Conservation (phyloP, 768 basidiomycete species). For the Russula sp. region DNA sequence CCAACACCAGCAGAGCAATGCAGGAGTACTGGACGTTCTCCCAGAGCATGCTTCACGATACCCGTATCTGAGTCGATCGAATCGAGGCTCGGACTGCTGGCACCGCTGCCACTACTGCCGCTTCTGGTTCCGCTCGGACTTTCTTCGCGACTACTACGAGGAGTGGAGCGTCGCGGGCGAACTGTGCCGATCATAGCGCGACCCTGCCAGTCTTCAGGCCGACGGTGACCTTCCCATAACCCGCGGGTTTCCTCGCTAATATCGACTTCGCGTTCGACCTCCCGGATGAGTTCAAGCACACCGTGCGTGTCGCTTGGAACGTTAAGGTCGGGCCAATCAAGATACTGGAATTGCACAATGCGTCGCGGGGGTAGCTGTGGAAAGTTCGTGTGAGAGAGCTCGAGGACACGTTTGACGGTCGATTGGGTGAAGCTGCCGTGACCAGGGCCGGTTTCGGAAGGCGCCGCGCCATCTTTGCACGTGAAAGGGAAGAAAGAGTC, state of each 20-base stretch:
- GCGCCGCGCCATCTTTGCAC: constrained; percentile 1
- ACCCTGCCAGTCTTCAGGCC: constrained; percentile 26
- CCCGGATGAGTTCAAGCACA: constrained; percentile 65
- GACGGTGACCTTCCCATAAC: constrained; percentile 25
- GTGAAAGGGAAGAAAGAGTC: constrained; percentile 33
- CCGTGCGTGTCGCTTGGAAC: constrained; percentile 81
- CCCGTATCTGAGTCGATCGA: constrained; percentile 52
- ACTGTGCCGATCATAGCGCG: constrained; percentile 13
- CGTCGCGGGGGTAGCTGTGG: constrained; percentile 55
- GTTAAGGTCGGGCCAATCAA: constrained; percentile 96
- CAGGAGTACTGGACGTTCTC: constrained; percentile 59
- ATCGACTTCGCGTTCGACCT: constrained; percentile 45
- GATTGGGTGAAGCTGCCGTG: constrained; percentile 27
- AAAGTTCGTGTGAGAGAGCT: constrained; percentile 56
- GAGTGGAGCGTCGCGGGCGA: constrained; percentile 6
- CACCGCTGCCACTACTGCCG: constrained; percentile 17
- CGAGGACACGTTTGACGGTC: constrained; percentile 58
- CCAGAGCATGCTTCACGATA: constrained; percentile 47
- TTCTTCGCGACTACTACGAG: constrained; percentile 14
- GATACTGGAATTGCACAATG: constrained; percentile 84
- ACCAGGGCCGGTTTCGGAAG: background rate
- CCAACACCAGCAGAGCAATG: constrained; percentile 96
- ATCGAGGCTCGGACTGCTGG: constrained; percentile 21
- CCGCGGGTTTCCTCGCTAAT: constrained; percentile 23
- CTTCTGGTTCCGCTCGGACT: constrained; percentile 19